Conservation (phyloP, 2,329 filamentous ascomycete genomes). For the Spiromastix sp. region DNA sequence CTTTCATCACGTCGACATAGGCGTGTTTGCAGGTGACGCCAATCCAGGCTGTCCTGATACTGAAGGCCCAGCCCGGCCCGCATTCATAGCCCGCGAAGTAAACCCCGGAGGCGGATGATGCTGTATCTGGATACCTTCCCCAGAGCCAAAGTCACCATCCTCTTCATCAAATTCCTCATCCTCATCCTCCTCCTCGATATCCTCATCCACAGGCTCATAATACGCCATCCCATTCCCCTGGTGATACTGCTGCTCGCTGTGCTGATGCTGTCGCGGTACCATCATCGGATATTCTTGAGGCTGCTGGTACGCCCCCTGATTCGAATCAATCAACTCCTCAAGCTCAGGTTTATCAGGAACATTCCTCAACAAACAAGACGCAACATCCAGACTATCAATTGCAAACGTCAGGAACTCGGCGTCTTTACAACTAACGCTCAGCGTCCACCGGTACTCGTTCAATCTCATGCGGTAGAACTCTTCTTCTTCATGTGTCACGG, state of each 20-base stretch:
- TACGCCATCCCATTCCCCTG: neutral
- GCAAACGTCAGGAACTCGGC: conserved; percentile 49
- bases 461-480: conserved; percentile 83
- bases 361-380: conserved; percentile 56
- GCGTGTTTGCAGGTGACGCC: too few relatives aligned
- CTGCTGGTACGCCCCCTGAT: neutral
- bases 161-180: neutral
- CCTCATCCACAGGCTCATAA: neutral
- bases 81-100: too few relatives aligned
- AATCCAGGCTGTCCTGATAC: too few relatives aligned
- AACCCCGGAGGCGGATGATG: too few relatives aligned
- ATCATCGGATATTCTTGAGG: neutral
- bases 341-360: conserved; percentile 62
- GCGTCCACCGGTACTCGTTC: conserved; percentile 87
- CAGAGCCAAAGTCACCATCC: neutral
- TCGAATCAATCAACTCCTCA: conserved; percentile 29
- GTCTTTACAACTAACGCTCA: conserved; percentile 73
- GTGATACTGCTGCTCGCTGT: conserved; percentile 14
- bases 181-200: neutral
- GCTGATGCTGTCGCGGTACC: conserved; percentile 8
- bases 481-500: conserved; percentile 75
- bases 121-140: too few relatives aligned
- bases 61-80: too few relatives aligned
- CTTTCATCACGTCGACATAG: too few relatives aligned
- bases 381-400: conserved; percentile 68